Evolutionary conservation across 768 basidiomycete genomes (phyloP), one percentile per base, ranked within the genome.

Genomic region (Boletus vinaceobasis): DNA sequence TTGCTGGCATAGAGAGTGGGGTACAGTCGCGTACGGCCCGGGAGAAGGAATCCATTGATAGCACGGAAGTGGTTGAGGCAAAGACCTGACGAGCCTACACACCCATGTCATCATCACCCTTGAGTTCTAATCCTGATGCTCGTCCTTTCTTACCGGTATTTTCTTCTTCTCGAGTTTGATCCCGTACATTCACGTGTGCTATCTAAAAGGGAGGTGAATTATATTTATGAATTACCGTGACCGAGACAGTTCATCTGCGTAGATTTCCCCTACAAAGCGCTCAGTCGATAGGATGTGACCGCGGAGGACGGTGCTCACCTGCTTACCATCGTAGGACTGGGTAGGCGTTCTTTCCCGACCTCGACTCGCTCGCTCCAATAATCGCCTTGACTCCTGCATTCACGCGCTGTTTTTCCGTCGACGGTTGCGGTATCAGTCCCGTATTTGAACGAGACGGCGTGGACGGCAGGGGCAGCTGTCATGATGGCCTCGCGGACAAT

Each of bases 341-440:
- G 92, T 39, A 79, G 63, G 44, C 82, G 78, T 58, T 75, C 73
- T 70, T 91, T 87, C 86, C 88, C 0, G 78, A 67, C 39, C 79
- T 77, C 52, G 71, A 74, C 55, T 86, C 77, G 56, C 82, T 80
- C 13, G 82, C 84, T 6, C 84, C 73, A 43, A 92, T 60, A 15
- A 97, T 85, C 80, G 87, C 90, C 56, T 76, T 66, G 36, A 96
- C 76, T 4, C 85, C 93, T 45, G 75, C 79, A 33, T 82, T 78
- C 43, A 83, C 81, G 35, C 93, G 78, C 73, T 94, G 92, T 65
- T 88, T 83, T 73, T 93, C 92, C 49, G 77, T 85, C 53, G 97
- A 75, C 1, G 91, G 84, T 13, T 83, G 73, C 0, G 94, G 93
- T 38, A 78, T 81, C 42, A 77, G 84, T 81, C 3, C 83, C 82